These are phyloP conservation scores for Phytophthora syringae DNA, from an alignment of 352 stramenopile species.

Conservation along the genomic window DNA sequence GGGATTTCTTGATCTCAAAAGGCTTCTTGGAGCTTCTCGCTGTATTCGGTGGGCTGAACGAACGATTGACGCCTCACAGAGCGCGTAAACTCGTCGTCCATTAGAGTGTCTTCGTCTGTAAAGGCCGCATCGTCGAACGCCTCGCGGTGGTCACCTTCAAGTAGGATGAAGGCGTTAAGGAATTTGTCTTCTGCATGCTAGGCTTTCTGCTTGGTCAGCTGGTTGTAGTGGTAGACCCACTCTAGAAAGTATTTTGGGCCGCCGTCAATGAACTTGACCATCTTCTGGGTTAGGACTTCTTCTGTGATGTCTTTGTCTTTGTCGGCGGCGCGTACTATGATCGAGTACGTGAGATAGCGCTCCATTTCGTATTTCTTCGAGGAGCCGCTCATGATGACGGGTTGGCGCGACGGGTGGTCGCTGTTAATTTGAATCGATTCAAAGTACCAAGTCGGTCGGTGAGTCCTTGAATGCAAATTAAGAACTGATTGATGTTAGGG, in stretches of 20 bases:
- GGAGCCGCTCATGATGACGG: too few species aligned
- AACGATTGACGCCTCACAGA: conserved; percentile 1
- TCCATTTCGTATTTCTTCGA: conserved; percentile 23
- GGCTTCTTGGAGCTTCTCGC: conserved; percentile 11
- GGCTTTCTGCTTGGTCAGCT: conserved; percentile 6
- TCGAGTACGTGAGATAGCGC: conserved; percentile 14
- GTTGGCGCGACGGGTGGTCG: too few species aligned
- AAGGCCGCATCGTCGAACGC: conserved; percentile 6
- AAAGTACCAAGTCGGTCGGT: too few species aligned
- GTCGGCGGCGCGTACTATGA: conserved; percentile 5
- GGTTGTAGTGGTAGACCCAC: conserved; percentile 7
- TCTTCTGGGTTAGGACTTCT: conserved; percentile 19
- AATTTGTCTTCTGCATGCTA: conserved; percentile 25
- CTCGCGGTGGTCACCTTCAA: conserved; percentile 3
- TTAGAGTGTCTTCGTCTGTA: conserved; percentile 3
- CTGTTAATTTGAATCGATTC: too few species aligned
- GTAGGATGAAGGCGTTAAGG: conserved; percentile 7
- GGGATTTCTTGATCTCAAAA: conserved; percentile 4
- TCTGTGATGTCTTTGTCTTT: conserved; percentile 7
- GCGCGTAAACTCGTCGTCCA: conserved; percentile 8
- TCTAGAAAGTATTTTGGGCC: conserved; percentile 12
- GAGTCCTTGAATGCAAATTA: too few species aligned
- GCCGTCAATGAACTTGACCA: conserved; percentile 22
- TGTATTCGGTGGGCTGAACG: conserved; percentile 2
- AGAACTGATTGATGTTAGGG: too few species aligned